Conservation (phyloP, 2,329 filamentous ascomycete genomes). For the Orbilia oligospora region DNA sequence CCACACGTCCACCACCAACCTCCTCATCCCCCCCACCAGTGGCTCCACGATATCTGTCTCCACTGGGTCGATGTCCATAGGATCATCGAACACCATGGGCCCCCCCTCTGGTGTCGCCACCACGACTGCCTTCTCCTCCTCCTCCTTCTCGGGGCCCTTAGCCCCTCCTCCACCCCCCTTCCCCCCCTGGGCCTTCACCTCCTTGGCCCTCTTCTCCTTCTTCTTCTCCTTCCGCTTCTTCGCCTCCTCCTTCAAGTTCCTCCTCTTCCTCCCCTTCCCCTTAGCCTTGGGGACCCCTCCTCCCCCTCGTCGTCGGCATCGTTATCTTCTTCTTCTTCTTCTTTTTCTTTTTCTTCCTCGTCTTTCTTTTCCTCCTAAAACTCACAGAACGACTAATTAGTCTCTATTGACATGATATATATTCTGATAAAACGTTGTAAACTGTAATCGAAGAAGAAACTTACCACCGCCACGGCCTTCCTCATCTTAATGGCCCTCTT, state of each 20-base stretch:
- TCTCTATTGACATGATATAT: no score
- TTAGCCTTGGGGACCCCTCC: not conserved
- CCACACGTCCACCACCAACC: not conserved
- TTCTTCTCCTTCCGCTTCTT: constrained; percentile 1
- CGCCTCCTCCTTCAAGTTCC: not conserved
- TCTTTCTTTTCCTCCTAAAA: no score
- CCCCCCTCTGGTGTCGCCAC: not conserved
- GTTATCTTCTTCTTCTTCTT: no score
- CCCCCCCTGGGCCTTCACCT: constrained; percentile 10
- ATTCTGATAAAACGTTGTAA: no score
- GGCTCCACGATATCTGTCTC: not conserved
- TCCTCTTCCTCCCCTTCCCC: constrained; percentile 12
- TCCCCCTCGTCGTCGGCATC: not conserved
- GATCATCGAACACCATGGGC: not conserved
- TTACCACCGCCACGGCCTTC: no score
- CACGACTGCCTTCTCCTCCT: no score
- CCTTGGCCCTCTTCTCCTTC: not conserved
- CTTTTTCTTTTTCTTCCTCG: no score
- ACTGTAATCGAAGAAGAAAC: no score
- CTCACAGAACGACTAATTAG: no score
- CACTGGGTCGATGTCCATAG: constrained; percentile 6
- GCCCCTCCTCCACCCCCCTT: not conserved
- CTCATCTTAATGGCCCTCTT: no score
- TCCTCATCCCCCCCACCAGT: not conserved
- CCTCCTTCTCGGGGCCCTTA: not conserved